Percentiles rank a stretch among this genome's conserved stretches.
Evolutionary conservation across 225 moss, liverwort and hornwort species (phyloP).

Genomic region (Marchantia polymorpha): DNA sequence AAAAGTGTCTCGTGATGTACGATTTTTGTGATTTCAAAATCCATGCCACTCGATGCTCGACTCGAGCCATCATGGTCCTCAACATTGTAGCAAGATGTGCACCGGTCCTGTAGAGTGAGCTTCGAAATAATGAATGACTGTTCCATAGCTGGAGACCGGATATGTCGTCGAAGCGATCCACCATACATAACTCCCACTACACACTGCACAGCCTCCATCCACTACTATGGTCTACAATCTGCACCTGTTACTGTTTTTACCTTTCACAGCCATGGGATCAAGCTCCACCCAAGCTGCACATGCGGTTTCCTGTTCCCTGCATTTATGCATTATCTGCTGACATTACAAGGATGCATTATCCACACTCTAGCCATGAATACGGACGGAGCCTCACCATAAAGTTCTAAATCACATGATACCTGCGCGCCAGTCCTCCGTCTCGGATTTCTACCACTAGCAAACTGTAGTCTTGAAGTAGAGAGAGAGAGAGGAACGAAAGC

Average conservation of each 20-base stretch:
- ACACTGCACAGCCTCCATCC: background rate
- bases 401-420: background rate
- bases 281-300: background rate
- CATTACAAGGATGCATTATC: background rate
- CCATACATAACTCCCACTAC: background rate
- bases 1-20: background rate
- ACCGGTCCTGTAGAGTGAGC: background rate
- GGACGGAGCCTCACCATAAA: background rate
- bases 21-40: background rate
- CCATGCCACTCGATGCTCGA: background rate
- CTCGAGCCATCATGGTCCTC: slow-evolving; percentile 5
- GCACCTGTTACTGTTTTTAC: background rate
- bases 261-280: background rate
- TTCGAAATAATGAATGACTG: background rate
- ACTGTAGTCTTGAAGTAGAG: background rate
- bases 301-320: background rate
- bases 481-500: background rate
- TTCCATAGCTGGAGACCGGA: slow-evolving; percentile 7
- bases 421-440: background rate
- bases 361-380: background rate
- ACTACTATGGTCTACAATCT: background rate
- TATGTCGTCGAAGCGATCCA: background rate
- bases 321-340: background rate
- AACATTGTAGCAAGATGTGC: background rate
- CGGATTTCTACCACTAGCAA: background rate